These are phyloP conservation scores for Casuarina glauca DNA, from an alignment of 306 rosid species.

Conservation along the genomic window DNA sequence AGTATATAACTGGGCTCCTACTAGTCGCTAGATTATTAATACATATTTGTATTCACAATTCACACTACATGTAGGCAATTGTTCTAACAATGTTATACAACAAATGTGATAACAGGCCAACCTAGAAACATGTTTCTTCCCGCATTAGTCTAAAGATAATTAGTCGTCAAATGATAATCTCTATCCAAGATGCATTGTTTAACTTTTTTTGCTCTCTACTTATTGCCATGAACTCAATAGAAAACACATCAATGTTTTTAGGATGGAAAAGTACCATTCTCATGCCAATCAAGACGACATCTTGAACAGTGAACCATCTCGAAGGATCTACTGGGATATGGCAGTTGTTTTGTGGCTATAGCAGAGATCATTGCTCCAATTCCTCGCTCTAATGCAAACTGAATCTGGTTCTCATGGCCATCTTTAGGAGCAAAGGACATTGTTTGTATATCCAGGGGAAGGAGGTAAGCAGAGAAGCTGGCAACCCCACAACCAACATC, in stretches of 20 bases:
- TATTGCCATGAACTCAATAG: constrained; percentile 8
- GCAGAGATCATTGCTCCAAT: constrained; percentile 90
- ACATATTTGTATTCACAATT: background rate
- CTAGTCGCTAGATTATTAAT: background rate
- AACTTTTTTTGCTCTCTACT: background rate
- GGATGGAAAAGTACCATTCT: constrained; percentile 56
- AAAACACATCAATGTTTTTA: constrained; percentile 15
- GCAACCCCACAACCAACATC: constrained; percentile 99
- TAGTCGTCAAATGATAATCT: too few species aligned
- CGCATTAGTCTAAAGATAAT: background rate
- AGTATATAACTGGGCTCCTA: background rate
- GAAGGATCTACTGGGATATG: constrained; percentile 79
- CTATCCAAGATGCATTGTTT: background rate
- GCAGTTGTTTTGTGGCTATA: constrained; percentile 82
- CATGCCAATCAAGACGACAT: constrained; percentile 90
- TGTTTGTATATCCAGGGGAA: constrained; percentile 72
- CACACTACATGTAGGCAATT: background rate
- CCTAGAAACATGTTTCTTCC: background rate
- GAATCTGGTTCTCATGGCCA: constrained; percentile 94
- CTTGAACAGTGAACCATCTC: constrained; percentile 97
- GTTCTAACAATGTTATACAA: background rate
- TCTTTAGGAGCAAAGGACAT: constrained; percentile 99
- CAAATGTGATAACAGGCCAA: background rate
- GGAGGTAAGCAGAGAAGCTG: constrained; percentile 94
- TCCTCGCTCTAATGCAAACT: constrained; percentile 92